phyloP scores from a whole-genome alignment of 805 yeast species.

The Saccharomycopsis sp. region DNA sequence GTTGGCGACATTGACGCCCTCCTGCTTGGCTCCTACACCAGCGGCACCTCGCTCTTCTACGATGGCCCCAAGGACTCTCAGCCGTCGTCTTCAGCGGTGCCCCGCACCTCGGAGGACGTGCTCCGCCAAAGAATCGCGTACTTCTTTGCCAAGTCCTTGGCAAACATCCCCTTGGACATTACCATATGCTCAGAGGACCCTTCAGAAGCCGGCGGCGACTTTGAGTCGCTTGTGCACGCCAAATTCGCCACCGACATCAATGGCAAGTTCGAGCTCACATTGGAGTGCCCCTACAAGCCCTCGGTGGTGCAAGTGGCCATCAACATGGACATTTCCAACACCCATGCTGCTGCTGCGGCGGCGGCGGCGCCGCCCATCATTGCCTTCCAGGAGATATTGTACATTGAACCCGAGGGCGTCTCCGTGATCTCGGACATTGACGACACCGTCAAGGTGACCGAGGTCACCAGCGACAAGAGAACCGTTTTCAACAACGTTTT shows the following conservation, averaged over 20 bases:
- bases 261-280: constrained; percentile 54
- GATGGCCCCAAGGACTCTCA: background rate
- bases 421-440: constrained; percentile 87
- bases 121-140: constrained; percentile 59
- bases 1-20: background rate
- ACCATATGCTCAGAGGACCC: constrained; percentile 44
- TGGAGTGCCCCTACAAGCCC: constrained; percentile 55
- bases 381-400: constrained; percentile 36
- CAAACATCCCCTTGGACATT: constrained; percentile 45
- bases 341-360: no score
- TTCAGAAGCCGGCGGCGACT: background rate
- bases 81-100: background rate
- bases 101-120: constrained; percentile 32
- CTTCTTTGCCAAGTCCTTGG: constrained; percentile 59
- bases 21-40: no score
- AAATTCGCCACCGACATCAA: constrained; percentile 46
- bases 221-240: constrained; percentile 27
- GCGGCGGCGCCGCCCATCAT: constrained; percentile 39
- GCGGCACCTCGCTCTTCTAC: background rate
- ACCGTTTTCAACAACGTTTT: constrained; percentile 74
- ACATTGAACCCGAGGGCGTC: constrained; percentile 41
- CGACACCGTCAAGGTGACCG: constrained; percentile 87
- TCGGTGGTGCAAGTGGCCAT: constrained; percentile 45
- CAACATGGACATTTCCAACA: constrained; percentile 17
- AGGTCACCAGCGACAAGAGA: constrained; percentile 81